These are phyloP conservation scores for Alternaria gansuensis DNA, from an alignment of 2,329 filamentous ascomycete species.

Conservation along the genomic window DNA sequence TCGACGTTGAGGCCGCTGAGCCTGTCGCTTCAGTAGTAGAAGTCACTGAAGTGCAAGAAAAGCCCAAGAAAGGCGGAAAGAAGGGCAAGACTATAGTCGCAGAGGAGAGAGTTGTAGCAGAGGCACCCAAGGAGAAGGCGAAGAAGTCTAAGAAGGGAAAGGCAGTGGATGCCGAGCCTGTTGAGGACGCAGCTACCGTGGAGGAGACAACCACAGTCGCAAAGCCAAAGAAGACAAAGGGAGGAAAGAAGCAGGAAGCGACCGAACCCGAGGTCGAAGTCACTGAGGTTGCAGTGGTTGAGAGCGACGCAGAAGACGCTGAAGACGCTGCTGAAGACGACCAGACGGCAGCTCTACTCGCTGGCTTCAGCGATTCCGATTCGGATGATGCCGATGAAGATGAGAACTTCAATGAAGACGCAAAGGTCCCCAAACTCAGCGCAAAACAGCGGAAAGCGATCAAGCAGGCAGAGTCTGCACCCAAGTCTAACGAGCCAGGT, in stretches of 20 bases:
- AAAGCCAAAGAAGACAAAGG: conserved; percentile 34
- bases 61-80: conserved; percentile 30
- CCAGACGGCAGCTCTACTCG: conserved; percentile 61
- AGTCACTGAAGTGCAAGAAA: conserved; percentile 19
- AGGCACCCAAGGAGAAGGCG: conserved; percentile 31
- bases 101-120: conserved; percentile 19
- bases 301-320: conserved; percentile 32
- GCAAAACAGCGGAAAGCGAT: conserved; percentile 54
- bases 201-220: conserved; percentile 20
- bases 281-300: conserved; percentile 23
- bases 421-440: conserved; percentile 41
- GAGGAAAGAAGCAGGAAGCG: conserved; percentile 29
- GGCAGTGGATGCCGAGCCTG: conserved; percentile 25
- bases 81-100: conserved; percentile 25
- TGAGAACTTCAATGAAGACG: conserved; percentile 49
- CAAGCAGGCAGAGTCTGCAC: conserved; percentile 60
- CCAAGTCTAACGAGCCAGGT: conserved; percentile 69
- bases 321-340: conserved; percentile 51
- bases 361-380: conserved; percentile 60
- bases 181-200: conserved; percentile 20
- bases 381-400: conserved; percentile 52
- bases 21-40: conserved; percentile 13
- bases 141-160: conserved; percentile 37
- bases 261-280: conserved; percentile 24
- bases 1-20: conserved; percentile 11